Conservation (phyloP, 495 filamentous ascomycete genomes). For the Cudoniella acicularis region DNA sequence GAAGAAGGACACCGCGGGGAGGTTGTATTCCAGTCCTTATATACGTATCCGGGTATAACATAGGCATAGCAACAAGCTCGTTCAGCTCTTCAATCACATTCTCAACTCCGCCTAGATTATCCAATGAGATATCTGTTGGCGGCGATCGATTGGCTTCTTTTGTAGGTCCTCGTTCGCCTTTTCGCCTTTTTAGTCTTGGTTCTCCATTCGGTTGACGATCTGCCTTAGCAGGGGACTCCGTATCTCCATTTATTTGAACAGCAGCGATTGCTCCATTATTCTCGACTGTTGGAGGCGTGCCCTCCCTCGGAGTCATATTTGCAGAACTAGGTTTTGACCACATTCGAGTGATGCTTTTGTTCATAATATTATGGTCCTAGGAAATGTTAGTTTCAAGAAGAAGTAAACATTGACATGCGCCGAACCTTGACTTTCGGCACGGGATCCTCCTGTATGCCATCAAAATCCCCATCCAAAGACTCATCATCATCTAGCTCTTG, state of each 20-base stretch:
- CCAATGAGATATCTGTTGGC: conserved; percentile 69
- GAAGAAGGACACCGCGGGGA: conserved; percentile 83
- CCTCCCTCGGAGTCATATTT: conserved; percentile 26
- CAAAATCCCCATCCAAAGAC: conserved; percentile 62
- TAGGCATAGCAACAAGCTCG: conserved; percentile 77
- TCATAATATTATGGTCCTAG: conserved; percentile 68
- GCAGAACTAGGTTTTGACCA: conserved; percentile 53
- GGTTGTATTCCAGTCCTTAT: conserved; percentile 69
- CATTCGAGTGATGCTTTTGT: conserved; percentile 65
- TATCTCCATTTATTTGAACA: conserved; percentile 28
- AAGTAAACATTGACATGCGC: no score
- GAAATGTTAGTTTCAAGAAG: conserved; percentile 7
- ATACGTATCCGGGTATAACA: conserved; percentile 56
- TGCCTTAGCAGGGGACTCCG: conserved; percentile 25
- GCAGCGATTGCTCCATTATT: conserved; percentile 8
- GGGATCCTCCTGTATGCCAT: conserved; percentile 51
- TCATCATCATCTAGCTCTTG: conserved; percentile 42
- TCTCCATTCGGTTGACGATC: conserved; percentile 60
- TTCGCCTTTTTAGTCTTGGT: conserved; percentile 62
- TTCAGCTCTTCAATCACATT: conserved; percentile 72
- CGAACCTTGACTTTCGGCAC: conserved; percentile 26
- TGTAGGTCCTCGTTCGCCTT: conserved; percentile 35
- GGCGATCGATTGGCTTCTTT: conserved; percentile 60
- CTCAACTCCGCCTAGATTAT: conserved; percentile 84
- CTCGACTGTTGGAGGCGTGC: conserved; percentile 19